phyloP scores from a whole-genome alignment of 768 basidiomycete species.

The Butyriboletus loyo region DNA sequence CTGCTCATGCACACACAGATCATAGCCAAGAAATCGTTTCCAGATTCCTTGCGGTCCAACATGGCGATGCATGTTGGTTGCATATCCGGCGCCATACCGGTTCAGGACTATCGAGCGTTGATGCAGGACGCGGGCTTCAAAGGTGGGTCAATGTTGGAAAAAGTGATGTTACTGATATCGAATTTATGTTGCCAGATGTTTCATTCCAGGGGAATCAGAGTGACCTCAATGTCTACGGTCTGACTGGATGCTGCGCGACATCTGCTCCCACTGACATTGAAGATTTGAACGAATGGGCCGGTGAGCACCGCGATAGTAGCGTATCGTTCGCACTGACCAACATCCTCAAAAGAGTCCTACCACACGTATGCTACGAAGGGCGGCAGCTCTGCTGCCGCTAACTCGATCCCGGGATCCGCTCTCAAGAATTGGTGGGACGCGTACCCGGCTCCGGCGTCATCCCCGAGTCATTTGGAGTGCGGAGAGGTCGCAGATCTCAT shows the following conservation, averaged over 20 bases:
- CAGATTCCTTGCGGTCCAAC: constrained; percentile 41
- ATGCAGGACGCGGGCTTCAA: constrained; percentile 41
- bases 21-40: constrained; percentile 43
- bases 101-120: constrained; percentile 38
- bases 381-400: not conserved
- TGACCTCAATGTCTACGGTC: constrained; percentile 41
- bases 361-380: constrained; percentile 46
- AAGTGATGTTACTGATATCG: not conserved
- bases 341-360: constrained; percentile 38
- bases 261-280: constrained; percentile 12
- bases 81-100: constrained; percentile 43
- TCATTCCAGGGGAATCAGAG: constrained; percentile 38
- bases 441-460: constrained; percentile 40
- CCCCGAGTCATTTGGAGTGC: constrained; percentile 28
- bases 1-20: constrained; percentile 33
- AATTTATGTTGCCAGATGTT: constrained; percentile 30
- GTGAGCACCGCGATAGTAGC: constrained; percentile 27
- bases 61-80: constrained; percentile 43
- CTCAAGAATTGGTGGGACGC: constrained; percentile 54
- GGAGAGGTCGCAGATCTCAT: constrained; percentile 38
- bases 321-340: not conserved
- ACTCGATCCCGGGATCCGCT: constrained; percentile 7
- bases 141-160: constrained; percentile 25
- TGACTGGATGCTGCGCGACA: constrained; percentile 8
- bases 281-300: constrained; percentile 44